Evolutionary conservation across 1,284 basidiomycete genomes (phyloP), one percentile per base, ranked within the genome.

Genomic region (Microbotryomycetes sp.): DNA sequence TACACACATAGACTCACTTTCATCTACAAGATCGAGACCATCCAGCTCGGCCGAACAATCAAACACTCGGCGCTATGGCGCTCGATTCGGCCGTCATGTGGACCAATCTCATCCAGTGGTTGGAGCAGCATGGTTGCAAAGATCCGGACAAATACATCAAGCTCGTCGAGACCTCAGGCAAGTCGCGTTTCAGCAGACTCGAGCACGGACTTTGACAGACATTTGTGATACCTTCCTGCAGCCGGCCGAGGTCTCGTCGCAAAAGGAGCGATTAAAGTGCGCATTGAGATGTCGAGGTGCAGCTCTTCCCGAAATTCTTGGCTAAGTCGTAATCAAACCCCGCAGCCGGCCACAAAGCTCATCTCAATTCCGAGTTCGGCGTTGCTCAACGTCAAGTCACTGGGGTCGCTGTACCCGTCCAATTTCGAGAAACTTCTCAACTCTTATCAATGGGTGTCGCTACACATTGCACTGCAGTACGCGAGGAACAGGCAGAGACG

Each of bases 201-300:
- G 16, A 11, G 30, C 51, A 41, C 35, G 11, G 9, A 41, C 35
- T 11, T 18, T 45, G 24, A 50, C 13, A 52, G 45, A 4, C 23
- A 18, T 26, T 9, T 30, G 15, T 15, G 7, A 4, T 7, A 3
- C 15, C 26, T 1, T 2, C 5, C 3, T 1, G 6, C 54, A 67
- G 66, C 66, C 13, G 66, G 66, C 3, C 56, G 66, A 5, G 66
- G 66, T 59, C 61, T 67, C 2, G 62, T 67, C 15, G 66, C 61
- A 2, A 47, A 54, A 3, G 52, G 55, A 0, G 54, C 56, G 16
- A 21, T 47, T 6, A 41, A 35, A 23, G 58, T 64, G 15, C 28
- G 55, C 46, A 2, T 7, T 21, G 45, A 49, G 28, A 26, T 28
- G 29, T 18, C 24, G 7, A 30, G 6, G 5, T 11, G 24, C 45